Evolutionary conservation across 352 stramenopile species (phyloP).

Genomic region (Globisporangium canariense): DNA sequence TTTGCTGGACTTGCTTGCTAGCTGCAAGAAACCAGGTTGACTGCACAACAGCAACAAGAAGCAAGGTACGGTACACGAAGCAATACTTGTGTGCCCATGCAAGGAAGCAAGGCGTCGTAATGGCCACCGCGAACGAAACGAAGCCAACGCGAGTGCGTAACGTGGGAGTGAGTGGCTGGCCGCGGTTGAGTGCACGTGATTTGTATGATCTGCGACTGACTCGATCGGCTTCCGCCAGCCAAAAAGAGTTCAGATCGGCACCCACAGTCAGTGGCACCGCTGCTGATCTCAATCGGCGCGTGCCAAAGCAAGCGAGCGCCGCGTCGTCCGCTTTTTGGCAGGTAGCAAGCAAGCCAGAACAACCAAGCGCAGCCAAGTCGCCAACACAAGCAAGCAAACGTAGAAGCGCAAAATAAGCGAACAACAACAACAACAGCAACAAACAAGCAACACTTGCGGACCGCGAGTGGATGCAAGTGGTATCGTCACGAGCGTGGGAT

Average conservation of each 20-base stretch:
- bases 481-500: background rate
- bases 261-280: background rate
- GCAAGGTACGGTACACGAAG: background rate
- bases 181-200: background rate
- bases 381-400: background rate
- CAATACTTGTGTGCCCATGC: background rate
- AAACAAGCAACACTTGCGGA: too few species aligned
- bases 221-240: background rate
- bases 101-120: background rate
- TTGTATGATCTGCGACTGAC: background rate
- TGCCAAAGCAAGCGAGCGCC: background rate
- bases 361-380: background rate
- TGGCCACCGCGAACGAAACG: background rate
- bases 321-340: too few species aligned
- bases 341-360: background rate
- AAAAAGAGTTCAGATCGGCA: slow-evolving; percentile 1
- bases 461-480: background rate
- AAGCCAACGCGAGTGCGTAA: background rate
- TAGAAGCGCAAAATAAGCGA: too few species aligned
- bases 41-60: background rate
- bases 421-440: too few species aligned
- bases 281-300: background rate
- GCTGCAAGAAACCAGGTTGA: background rate
- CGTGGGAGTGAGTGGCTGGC: background rate
- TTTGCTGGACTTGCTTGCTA: too few species aligned